phyloP scores from a whole-genome alignment of 306 rosid genomes.

The Herpetospermum pedunculosum region DNA sequence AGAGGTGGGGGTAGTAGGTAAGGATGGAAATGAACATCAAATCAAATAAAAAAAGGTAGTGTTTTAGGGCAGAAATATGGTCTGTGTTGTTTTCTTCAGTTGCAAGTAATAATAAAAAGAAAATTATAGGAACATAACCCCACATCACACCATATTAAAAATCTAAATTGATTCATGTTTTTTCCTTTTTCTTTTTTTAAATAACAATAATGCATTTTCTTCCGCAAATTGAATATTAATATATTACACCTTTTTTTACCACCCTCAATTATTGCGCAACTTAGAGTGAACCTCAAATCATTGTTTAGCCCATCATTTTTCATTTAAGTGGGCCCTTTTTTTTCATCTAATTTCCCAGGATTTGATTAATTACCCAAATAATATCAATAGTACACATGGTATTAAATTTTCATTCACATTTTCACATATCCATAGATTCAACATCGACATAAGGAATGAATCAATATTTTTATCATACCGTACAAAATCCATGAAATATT shows the following conservation, averaged over 20 bases:
- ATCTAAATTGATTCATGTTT: too few species aligned
- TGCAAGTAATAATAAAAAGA: background rate
- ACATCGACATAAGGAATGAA: too few species aligned
- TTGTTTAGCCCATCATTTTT: background rate
- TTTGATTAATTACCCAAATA: too few species aligned
- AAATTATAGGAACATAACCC: background rate
- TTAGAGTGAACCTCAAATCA: background rate
- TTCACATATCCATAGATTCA: too few species aligned
- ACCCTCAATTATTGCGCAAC: background rate
- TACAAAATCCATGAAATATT: too few species aligned
- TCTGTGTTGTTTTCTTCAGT: background rate
- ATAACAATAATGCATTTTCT: background rate
- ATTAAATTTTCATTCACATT: too few species aligned
- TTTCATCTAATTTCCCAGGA: too few species aligned
- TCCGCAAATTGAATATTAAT: background rate
- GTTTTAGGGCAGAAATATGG: background rate
- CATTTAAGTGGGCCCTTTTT: background rate
- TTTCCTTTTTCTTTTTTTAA: background rate
- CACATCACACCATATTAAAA: background rate
- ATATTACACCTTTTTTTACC: background rate
- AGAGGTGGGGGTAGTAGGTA: background rate
- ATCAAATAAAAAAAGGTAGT: background rate
- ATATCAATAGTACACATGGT: too few species aligned
- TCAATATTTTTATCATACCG: too few species aligned
- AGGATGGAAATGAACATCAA: background rate